phyloP scores from a whole-genome alignment of 2,329 filamentous ascomycete genomes.

The Diaporthe vexans region DNA sequence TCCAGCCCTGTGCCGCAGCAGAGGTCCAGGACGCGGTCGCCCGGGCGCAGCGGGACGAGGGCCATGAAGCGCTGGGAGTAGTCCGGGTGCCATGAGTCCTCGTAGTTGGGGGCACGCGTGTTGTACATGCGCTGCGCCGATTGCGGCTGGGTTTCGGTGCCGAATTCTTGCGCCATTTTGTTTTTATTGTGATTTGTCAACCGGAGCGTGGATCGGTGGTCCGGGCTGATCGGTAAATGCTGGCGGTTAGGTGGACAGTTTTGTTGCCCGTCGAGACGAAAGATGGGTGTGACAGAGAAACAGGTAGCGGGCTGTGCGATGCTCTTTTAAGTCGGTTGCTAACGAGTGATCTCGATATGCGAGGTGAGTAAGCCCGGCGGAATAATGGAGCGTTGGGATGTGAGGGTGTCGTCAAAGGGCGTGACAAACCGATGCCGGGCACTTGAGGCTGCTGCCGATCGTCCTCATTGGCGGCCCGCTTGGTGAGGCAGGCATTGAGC shows the following conservation, averaged over 20 bases:
- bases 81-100: slow-evolving; percentile 52
- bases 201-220: neutral
- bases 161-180: slow-evolving; percentile 36
- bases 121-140: slow-evolving; percentile 51
- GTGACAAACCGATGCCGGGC: neutral
- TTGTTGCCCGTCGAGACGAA: neutral
- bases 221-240: neutral
- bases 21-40: slow-evolving; percentile 50
- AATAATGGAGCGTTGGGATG: neutral
- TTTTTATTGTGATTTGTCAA: neutral
- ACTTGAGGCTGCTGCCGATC: neutral
- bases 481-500: neutral
- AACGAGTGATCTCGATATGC: neutral
- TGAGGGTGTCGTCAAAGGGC: neutral
- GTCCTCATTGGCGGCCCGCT: neutral
- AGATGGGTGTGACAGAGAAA: neutral
- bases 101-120: slow-evolving; percentile 49
- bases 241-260: too few relatives aligned
- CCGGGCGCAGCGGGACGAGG: slow-evolving; percentile 44
- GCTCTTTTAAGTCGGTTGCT: neutral
- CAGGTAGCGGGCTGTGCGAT: neutral
- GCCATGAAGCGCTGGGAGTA: slow-evolving; percentile 51
- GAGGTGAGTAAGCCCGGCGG: neutral
- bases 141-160: slow-evolving; percentile 42
- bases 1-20: slow-evolving; percentile 54